These are phyloP conservation scores for Starmera caribaea DNA, from an alignment of 805 yeast genomes.

Conservation along the genomic window DNA sequence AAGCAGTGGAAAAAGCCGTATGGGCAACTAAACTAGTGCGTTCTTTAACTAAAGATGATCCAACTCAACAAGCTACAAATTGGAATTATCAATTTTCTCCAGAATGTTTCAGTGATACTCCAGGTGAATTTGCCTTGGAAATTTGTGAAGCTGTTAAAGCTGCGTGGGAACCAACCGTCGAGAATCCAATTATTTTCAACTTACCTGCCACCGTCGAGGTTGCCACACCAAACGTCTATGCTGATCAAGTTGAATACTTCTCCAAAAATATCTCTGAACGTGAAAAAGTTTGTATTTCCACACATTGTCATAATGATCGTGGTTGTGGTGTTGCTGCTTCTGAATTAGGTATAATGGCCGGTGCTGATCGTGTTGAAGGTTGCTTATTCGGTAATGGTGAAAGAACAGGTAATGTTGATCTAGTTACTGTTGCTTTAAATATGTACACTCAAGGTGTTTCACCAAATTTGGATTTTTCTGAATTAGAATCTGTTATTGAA, in stretches of 20 bases:
- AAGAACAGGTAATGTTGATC: constrained; percentile 77
- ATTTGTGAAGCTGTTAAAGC: constrained; percentile 73
- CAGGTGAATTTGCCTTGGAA: constrained; percentile 62
- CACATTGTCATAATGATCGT: constrained; percentile 73
- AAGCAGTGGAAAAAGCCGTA: constrained; percentile 59
- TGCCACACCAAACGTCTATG: constrained; percentile 65
- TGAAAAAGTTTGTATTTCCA: constrained; percentile 59
- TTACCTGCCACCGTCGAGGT: constrained; percentile 78
- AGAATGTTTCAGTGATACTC: constrained; percentile 69
- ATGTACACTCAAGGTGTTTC: constrained; percentile 71
- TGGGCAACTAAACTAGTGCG: constrained; percentile 61
- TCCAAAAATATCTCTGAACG: constrained; percentile 58
- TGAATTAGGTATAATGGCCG: constrained; percentile 70
- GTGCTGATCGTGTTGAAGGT: constrained; percentile 80
- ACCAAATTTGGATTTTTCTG: constrained; percentile 65
- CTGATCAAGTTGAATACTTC: constrained; percentile 74
- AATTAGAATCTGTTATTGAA: constrained; percentile 55
- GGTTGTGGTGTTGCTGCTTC: constrained; percentile 83
- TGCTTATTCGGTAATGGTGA: constrained; percentile 80
- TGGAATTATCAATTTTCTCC: constrained; percentile 76
- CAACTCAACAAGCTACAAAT: constrained; percentile 46
- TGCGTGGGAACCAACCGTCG: constrained; percentile 73
- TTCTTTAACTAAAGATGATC: constrained; percentile 68
- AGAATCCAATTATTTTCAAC: constrained; percentile 67
- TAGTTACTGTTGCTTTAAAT: constrained; percentile 66